A percentile compares a stretch with the other conserved stretches of the same genome.
phyloP scores from a whole-genome alignment of 139 green algal species.

The Ettlia oleoabundans region DNA sequence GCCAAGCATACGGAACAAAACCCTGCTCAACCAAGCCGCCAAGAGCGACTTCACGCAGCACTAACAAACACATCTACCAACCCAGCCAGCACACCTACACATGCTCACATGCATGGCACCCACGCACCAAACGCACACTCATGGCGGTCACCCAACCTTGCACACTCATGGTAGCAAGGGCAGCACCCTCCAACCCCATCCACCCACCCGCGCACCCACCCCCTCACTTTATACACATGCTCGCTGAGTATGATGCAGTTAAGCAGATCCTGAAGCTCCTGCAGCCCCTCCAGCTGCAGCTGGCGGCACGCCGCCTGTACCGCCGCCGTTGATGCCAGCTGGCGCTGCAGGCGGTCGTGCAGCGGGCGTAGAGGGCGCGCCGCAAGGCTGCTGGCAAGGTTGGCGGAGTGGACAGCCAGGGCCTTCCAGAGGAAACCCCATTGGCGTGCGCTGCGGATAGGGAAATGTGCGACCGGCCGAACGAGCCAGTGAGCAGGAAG shows the following conservation, averaged over 20 bases:
- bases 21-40: no score
- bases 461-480: not conserved
- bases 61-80: no score
- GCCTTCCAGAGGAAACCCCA: slow-evolving; percentile 31
- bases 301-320: slow-evolving; percentile 19
- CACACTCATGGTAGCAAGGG: no score
- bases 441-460: not conserved
- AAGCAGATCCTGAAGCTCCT: slow-evolving; percentile 19
- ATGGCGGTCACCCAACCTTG: no score
- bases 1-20: no score
- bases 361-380: not conserved
- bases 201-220: no score
- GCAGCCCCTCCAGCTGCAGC: slow-evolving; percentile 12
- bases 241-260: slow-evolving; percentile 23
- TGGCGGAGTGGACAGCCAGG: slow-evolving; percentile 1
- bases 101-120: no score
- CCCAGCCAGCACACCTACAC: no score
- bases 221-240: slow-evolving; percentile 33
- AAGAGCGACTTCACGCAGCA: no score
- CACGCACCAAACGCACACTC: no score
- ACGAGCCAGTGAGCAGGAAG: not conserved
- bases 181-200: no score
- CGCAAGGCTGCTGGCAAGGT: slow-evolving; percentile 8
- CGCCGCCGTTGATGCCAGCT: slow-evolving; percentile 14
- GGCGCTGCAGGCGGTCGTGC: slow-evolving; percentile 19